phyloP scores from a whole-genome alignment of 1,284 basidiomycete species.

The Tremellales sp. region DNA sequence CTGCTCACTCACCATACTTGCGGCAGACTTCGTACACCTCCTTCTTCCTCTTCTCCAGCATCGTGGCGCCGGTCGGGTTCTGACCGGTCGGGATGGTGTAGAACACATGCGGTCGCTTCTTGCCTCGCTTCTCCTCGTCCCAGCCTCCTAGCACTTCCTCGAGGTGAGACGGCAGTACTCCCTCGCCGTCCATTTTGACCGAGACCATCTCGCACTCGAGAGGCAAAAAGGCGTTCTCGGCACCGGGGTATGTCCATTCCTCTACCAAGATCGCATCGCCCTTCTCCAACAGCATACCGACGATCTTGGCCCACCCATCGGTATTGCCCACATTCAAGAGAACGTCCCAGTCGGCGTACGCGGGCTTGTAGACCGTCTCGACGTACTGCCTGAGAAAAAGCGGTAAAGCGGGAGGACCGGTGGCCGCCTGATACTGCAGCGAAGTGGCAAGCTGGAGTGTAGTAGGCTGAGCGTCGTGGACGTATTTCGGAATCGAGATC shows the following conservation, averaged over 20 bases:
- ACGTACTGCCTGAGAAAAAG: slow-evolving; percentile 57
- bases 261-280: slow-evolving; percentile 69
- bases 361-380: slow-evolving; percentile 62
- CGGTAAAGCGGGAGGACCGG: slow-evolving; percentile 44
- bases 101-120: slow-evolving; percentile 61
- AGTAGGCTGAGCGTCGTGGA: slow-evolving; percentile 38
- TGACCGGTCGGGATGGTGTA: slow-evolving; percentile 58
- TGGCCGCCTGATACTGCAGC: slow-evolving; percentile 63
- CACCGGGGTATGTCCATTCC: slow-evolving; percentile 52
- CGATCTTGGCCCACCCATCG: slow-evolving; percentile 57
- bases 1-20: slow-evolving; percentile 57
- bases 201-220: slow-evolving; percentile 31
- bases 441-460: slow-evolving; percentile 61
- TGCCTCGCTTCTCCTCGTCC: slow-evolving; percentile 56
- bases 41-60: slow-evolving; percentile 64
- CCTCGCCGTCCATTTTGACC: slow-evolving; percentile 67
- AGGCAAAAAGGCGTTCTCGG: slow-evolving; percentile 43
- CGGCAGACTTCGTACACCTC: slow-evolving; percentile 73
- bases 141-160: slow-evolving; percentile 61
- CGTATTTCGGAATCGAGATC: slow-evolving; percentile 58
- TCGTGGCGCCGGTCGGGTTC: slow-evolving; percentile 70
- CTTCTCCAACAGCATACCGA: slow-evolving; percentile 62
- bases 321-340: slow-evolving; percentile 70
- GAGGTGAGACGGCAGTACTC: slow-evolving; percentile 62
- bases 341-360: slow-evolving; percentile 62